These are phyloP conservation scores for Arxiozyma heterogenica DNA, from an alignment of 1,139 yeast genomes.

Conservation along the genomic window DNA sequence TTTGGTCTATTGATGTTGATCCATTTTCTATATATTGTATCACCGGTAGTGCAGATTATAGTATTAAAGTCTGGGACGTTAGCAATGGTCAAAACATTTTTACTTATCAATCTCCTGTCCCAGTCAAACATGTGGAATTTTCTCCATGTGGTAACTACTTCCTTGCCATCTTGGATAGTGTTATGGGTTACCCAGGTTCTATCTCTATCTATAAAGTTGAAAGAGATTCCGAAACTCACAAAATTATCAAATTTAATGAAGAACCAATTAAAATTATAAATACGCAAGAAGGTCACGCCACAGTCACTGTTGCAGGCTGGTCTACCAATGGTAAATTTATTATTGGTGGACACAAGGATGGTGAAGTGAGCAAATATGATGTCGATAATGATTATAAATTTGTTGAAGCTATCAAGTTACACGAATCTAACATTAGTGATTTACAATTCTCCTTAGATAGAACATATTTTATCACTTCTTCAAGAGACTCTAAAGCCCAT, in stretches of 20 bases:
- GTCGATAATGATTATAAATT: constrained; percentile 60
- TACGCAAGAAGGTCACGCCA: constrained; percentile 47
- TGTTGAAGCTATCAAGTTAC: constrained; percentile 50
- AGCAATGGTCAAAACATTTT: constrained; percentile 67
- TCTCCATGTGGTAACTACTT: constrained; percentile 63
- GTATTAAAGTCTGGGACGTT: constrained; percentile 78
- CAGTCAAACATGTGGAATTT: constrained; percentile 85
- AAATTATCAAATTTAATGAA: constrained; percentile 28
- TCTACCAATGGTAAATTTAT: constrained; percentile 64
- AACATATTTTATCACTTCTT: constrained; percentile 84
- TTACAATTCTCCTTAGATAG: constrained; percentile 81
- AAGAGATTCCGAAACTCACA: constrained; percentile 35
- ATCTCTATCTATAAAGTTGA: constrained; percentile 59
- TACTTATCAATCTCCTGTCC: constrained; percentile 72
- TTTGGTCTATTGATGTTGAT: constrained; percentile 91
- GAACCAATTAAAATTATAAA: constrained; percentile 57
- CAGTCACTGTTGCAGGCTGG: constrained; percentile 85
- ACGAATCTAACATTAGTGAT: constrained; percentile 76
- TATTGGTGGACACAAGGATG: constrained; percentile 83
- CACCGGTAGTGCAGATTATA: constrained; percentile 89
- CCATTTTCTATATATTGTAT: constrained; percentile 55
- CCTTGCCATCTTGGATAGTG: constrained; percentile 80
- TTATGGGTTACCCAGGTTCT: constrained; percentile 84
- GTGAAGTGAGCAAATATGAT: constrained; percentile 72
- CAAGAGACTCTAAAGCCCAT: constrained; percentile 85